Percentiles rank a stretch among this genome's conserved stretches.
phyloP scores from a whole-genome alignment of 441 rosid species.

The Pelargonium citronellum region DNA sequence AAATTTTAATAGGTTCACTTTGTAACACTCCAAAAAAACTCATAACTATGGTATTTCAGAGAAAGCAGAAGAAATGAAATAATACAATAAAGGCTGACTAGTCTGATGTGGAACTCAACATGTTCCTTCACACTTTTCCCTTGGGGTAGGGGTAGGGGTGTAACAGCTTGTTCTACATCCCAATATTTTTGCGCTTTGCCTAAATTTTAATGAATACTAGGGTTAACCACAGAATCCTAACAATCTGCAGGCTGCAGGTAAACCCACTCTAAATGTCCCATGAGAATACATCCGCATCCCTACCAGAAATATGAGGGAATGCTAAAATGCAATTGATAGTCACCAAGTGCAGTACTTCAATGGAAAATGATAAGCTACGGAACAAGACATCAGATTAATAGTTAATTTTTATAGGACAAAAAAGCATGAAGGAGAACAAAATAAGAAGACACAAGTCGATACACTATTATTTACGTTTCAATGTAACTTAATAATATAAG shows the following conservation, averaged over 20 bases:
- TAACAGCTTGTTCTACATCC: too few relatives aligned
- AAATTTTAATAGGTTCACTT: not conserved
- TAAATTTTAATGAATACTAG: not conserved
- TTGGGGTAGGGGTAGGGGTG: too few relatives aligned
- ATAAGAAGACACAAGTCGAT: not conserved
- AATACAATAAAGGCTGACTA: not conserved
- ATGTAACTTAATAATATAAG: not conserved
- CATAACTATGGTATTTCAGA: not conserved
- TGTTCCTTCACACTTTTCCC: too few relatives aligned
- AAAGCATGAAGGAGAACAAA: not conserved
- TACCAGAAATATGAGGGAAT: slow-evolving; percentile 2
- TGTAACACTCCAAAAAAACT: not conserved
- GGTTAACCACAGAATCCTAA: not conserved
- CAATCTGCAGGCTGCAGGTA: not conserved
- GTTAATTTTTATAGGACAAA: not conserved
- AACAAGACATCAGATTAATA: not conserved
- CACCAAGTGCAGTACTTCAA: slow-evolving; percentile 4
- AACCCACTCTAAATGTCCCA: not conserved
- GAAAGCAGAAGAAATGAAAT: too few relatives aligned
- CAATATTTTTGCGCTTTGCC: too few relatives aligned
- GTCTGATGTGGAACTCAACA: not conserved
- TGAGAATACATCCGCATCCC: not conserved
- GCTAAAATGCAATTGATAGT: not conserved
- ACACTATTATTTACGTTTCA: not conserved
- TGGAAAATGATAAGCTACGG: not conserved